Evolutionary conservation across 2,329 filamentous ascomycete genomes (phyloP), one percentile per base, ranked within the genome.

Genomic region (Fusarium sp.): DNA sequence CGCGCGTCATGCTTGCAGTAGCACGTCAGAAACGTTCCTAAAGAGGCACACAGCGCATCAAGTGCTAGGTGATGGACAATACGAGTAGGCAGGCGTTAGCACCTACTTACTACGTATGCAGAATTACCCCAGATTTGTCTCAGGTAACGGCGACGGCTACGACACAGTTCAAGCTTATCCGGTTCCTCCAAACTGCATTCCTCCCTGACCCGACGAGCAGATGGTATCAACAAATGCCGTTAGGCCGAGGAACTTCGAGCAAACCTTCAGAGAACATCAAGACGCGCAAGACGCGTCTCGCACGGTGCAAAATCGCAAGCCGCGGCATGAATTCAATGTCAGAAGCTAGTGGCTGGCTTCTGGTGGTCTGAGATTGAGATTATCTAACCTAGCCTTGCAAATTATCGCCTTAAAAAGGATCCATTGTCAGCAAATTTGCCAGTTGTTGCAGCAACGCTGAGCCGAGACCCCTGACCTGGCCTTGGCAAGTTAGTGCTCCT

Each of bases 361-460:
- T 42, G 51, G 69, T 74, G 72, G 61, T 42, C 58, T 55, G 40
- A 58, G 55, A 54, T 42, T 55, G 40, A 58, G 55, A 48, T 42
- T 58, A 50, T 52, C 20, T 40, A 43, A 24, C 44, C 53, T n/a
- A 44, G 44, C 26, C 48, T 51, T 44, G 50, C 58, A 71, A 70
- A 70, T 63, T 62, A 43, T 36, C 39, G 28, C 18, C 54, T 46
- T 51, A 48, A 50, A 60, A 36, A 46, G 61, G 53, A 50, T 50
- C 50, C 60, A 49, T 63, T 56, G 50, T 71, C 58, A 67, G 71
- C 62, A 49, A 59, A 45, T 63, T 63, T 22, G 46, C 20, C 8
- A 50, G 74, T 77, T 71, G 75, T 70, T 71, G 66, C 63, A 63
- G 73, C 69, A 76, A 77, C 75, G 44, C 14, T 13, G 26, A 57